Base-by-base conservation (phyloP, 192 early-diverging fungal species). In the Helicostylum pulchrum region DNA sequence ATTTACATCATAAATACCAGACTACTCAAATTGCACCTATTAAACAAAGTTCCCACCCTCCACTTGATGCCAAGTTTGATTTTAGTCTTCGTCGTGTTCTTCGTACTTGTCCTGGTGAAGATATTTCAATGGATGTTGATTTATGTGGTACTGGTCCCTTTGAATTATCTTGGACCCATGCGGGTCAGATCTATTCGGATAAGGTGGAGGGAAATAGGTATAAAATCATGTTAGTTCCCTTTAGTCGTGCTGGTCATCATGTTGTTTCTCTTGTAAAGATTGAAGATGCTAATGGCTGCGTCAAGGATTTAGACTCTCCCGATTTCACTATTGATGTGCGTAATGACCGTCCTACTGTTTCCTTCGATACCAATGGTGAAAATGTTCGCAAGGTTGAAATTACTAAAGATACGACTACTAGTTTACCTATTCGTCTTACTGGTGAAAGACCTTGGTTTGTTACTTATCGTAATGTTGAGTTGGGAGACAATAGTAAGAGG, bases 401-500 rank as follows among this genome's bases (percentile, higher is more conserved):
- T n/a, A n/a, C 65, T 34, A 69, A 80, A 54, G 75, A 73, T 12
- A 11, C 36, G n/a, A 32, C n/a, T 26, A 61, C 67, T 26, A 53
- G 54, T 5, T 54, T 80, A 26, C 78, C 78, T 15, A 48, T 80
- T 17, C 75, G 76, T 34, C 48, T 80, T 17, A 75, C 78, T 32
- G 78, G 78, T 5, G 69, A 80, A 62, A 53, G 63, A 17, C 76
- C 75, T 20, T 80, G 78, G 78, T 34, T 60, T 14, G 32, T 80
- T 4, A 44, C 65, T 8, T 80, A 77, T 47, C 68, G 72, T 19
- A 62, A 75, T 62, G 52, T 62, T 2, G 59, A 68, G 2, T n/a
- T 36, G 7, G 47, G 46, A 0, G 31, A 43, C 12, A 44, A 21
- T 2, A 31, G 42, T 17, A 57, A 2, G n/a, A 3, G 10, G 32